Evolutionary conservation across 139 green algal genomes (phyloP).

Genomic region (Chara braunii): DNA sequence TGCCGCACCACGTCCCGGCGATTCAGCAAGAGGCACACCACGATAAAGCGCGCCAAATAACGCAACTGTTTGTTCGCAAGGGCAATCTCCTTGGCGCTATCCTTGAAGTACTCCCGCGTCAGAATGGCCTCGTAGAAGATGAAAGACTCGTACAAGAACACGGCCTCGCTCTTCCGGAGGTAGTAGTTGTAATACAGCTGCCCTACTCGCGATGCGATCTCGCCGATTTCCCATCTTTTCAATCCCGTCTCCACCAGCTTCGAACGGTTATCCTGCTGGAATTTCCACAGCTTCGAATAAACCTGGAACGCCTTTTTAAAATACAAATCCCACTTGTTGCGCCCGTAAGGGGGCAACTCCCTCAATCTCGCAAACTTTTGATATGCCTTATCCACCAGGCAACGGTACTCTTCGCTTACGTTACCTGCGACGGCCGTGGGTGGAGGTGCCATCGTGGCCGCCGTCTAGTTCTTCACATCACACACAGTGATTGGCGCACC

Average conservation of each 20-base stretch:
- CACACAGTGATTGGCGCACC: no score
- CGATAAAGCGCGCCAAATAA: conserved; percentile 62
- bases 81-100: not conserved
- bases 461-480: no score
- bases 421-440: not conserved
- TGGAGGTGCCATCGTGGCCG: not conserved
- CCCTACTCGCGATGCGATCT: conserved; percentile 62
- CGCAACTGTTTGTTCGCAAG: conserved; percentile 55
- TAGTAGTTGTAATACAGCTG: conserved; percentile 61
- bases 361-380: conserved; percentile 28
- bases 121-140: conserved; percentile 65
- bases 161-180: conserved; percentile 48
- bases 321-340: conserved; percentile 40
- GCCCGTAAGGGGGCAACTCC: conserved; percentile 48
- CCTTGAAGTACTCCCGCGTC: conserved; percentile 47
- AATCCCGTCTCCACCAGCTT: conserved; percentile 43
- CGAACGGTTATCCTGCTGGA: conserved; percentile 49
- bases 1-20: conserved; percentile 46
- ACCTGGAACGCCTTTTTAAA: conserved; percentile 51
- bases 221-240: conserved; percentile 41
- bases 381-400: conserved; percentile 29
- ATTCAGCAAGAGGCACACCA: conserved; percentile 64
- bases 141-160: conserved; percentile 54
- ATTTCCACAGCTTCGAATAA: conserved; percentile 51
- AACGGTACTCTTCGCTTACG: conserved; percentile 20